Evolutionary conservation across 1,284 basidiomycete genomes (phyloP), one percentile per base, ranked within the genome.

Genomic region (Sporisorium scitamineum): DNA sequence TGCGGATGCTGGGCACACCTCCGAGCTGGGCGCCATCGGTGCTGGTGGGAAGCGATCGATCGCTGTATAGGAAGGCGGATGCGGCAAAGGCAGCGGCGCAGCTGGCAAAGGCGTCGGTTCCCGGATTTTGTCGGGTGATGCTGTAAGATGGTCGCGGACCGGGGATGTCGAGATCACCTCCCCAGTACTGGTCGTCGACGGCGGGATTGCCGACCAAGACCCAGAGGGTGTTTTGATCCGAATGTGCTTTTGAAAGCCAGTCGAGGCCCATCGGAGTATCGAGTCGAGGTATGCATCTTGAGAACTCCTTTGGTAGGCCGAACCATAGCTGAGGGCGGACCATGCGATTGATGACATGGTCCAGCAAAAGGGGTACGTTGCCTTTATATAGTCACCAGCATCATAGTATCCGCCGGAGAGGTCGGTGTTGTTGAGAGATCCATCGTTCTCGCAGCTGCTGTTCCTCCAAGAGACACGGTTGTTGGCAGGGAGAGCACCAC

Each of bases 171-270:
- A 87, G 88, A 80, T 97, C 94, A 2, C 93, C 93, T 57, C 95
- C 93, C 93, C 94, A 95, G 63, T 95, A 97, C 3, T 88, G 88
- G 76, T 93, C 90, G 85, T 95, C 92, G 27, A 89, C 79, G 54
- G 89, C 82, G 88, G 90, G 88, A 60, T 90, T 87, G 32, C 90
- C 93, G 42, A 96, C 90, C 84, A 93, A 91, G 41, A 95, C 92
- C 78, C 90, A 93, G 34, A 97, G 88, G 0, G 91, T 91, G 64
- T 90, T 88, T 31, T 91, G 87, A 18, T 89, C 87, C 0, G 94
- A 91, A 85, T 96, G 93, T 4, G 93, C 94, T 91, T 93, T 94
- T 55, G 94, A 92, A 50, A 96, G 87, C 93, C 94, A 97, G 86
- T 94, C 92, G 51, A 94, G 89, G 29, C 94, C 92, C 93, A 95